Evolutionary conservation across 2,329 filamentous ascomycete species (phyloP), one percentile per base, ranked within the genome.

Genomic region (Colletotrichum agaves): DNA sequence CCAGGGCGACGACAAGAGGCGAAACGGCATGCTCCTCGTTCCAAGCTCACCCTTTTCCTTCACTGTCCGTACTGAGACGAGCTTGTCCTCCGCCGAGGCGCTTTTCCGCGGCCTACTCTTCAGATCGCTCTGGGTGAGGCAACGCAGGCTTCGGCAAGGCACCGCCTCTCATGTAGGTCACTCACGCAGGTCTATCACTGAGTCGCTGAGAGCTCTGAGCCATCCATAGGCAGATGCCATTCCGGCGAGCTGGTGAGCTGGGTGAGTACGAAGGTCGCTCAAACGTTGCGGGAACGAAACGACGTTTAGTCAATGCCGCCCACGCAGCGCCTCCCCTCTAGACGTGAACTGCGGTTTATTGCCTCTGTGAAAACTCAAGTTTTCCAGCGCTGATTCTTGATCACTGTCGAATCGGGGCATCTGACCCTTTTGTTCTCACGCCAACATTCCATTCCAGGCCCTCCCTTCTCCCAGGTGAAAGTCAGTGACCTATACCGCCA

Each of bases 361-460:
- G 1, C 33, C n/a, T n/a, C 52, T 39, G 19, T 43, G 19, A 39
- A 13, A 35, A n/a, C 23, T 41, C 19, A 39, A 6, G n/a, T 41
- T 31, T 12, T 37, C 17, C 13, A 47, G 8, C 56, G 23, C 31
- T 8, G 17, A 27, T 31, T 23, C 23, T 11, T n/a, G 2, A 4
- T 27, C 33, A 31, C 56, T 59, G 43, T 37, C 17, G 8, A 12
- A 8, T 27, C 27, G 43, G 43, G 43, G 33, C 56, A 37, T 27
- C 17, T 10, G 41, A 27, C 23, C 27, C 17, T 19, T 44, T 37
- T 13, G 31, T 33, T 61, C 57, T 50, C 57, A 31, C 33, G 46
- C 33, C 46, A 61, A 43, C 35, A 61, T 52, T 50, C 35, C 58
- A 50, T 52, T 43, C 35, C 46, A 61, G 35, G 35, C 37, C 12